Conservation (phyloP, 306 rosid genomes). For the Rosa lucieae region DNA sequence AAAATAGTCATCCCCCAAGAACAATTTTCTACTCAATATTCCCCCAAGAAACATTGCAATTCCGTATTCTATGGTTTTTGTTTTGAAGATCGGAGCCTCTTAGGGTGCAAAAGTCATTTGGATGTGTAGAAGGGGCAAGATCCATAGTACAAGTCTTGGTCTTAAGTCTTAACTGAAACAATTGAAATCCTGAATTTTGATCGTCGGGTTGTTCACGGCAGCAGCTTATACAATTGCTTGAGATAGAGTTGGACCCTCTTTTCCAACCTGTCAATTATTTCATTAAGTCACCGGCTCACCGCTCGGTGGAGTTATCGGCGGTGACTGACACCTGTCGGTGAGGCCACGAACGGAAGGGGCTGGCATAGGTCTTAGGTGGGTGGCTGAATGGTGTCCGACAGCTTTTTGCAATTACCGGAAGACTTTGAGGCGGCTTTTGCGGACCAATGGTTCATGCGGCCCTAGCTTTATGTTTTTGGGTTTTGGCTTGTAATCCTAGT, state of each 20-base stretch:
- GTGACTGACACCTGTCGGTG: background rate
- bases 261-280: background rate
- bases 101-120: constrained; percentile 7
- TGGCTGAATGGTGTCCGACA: background rate
- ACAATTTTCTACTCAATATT: background rate
- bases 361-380: background rate
- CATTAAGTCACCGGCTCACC: background rate
- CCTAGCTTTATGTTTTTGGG: too few species aligned
- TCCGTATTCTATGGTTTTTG: background rate
- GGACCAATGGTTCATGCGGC: too few species aligned
- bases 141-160: background rate
- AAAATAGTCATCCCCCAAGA: background rate
- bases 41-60: background rate
- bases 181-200: background rate
- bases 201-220: background rate
- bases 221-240: background rate
- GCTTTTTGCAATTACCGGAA: background rate
- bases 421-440: background rate
- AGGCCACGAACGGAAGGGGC: background rate
- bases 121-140: background rate
- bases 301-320: background rate
- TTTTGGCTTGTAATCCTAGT: too few species aligned
- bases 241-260: background rate
- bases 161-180: background rate
- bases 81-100: too few species aligned